Conservation (phyloP, 805 yeast genomes). For the Candida montana region DNA sequence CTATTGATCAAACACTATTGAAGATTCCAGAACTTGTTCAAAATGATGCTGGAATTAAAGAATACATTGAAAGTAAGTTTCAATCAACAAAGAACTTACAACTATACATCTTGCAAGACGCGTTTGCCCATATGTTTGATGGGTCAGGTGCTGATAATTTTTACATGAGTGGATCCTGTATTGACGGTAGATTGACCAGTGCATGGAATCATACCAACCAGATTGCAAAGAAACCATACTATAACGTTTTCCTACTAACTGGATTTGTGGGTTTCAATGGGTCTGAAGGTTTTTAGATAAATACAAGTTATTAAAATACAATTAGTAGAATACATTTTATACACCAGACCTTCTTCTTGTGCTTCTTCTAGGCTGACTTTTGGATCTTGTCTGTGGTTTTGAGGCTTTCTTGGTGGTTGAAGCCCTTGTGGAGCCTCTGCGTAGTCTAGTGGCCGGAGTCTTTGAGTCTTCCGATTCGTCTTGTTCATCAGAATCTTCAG, state of each 20-base stretch:
- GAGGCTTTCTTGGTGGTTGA: not conserved
- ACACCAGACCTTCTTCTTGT: slow-evolving; percentile 9
- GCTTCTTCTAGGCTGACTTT: slow-evolving; percentile 14
- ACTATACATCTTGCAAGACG: slow-evolving; percentile 36
- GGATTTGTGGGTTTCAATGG: slow-evolving; percentile 79
- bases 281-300: slow-evolving; percentile 47
- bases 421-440: slow-evolving; percentile 13
- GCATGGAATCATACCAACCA: slow-evolving; percentile 82
- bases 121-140: slow-evolving; percentile 48
- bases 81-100: slow-evolving; percentile 50
- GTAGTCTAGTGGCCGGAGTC: not conserved
- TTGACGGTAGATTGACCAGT: slow-evolving; percentile 74
- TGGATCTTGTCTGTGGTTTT: slow-evolving; percentile 9
- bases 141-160: slow-evolving; percentile 84
- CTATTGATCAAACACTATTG: slow-evolving; percentile 55
- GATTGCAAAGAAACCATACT: slow-evolving; percentile 61
- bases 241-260: slow-evolving; percentile 52
- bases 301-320: too few relatives aligned
- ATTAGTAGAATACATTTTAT: not conserved
- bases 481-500: not conserved
- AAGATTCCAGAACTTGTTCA: slow-evolving; percentile 46
- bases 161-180: slow-evolving; percentile 79
- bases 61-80: slow-evolving; percentile 55
- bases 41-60: slow-evolving; percentile 40
- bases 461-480: not conserved